Evolutionary conservation across 2,329 filamentous ascomycete species (phyloP).

Genomic region (Paecilomyces sp.): DNA sequence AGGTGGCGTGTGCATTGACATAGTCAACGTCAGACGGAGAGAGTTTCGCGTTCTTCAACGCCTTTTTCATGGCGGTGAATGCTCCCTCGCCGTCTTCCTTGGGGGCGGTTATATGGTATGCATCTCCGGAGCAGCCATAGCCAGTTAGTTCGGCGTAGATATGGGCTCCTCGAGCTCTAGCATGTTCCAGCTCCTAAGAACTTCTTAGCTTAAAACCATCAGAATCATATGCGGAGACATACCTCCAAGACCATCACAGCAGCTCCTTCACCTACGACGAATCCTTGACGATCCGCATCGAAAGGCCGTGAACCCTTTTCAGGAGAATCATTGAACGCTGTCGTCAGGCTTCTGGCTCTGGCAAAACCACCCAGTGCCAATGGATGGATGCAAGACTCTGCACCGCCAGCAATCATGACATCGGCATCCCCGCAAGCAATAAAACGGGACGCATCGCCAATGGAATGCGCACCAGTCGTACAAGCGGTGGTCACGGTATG

Average conservation of each 20-base stretch:
- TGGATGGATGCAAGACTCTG: slow-evolving; percentile 93
- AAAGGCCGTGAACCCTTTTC: slow-evolving; percentile 74
- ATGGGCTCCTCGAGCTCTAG: slow-evolving; percentile 64
- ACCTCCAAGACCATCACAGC: slow-evolving; percentile 79
- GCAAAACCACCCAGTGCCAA: slow-evolving; percentile 89
- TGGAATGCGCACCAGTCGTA: slow-evolving; percentile 89
- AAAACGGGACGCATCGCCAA: slow-evolving; percentile 89
- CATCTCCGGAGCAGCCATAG: slow-evolving; percentile 86
- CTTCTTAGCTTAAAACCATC: background rate
- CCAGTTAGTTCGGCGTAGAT: slow-evolving; percentile 88
- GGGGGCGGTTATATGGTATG: slow-evolving; percentile 89
- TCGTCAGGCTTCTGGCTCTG: slow-evolving; percentile 76
- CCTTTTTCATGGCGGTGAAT: slow-evolving; percentile 74
- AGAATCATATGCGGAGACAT: slow-evolving; percentile 10
- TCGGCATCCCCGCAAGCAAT: slow-evolving; percentile 87
- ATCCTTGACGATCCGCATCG: slow-evolving; percentile 70
- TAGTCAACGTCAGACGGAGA: slow-evolving; percentile 72
- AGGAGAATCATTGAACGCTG: slow-evolving; percentile 68
- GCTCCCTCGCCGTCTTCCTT: slow-evolving; percentile 76
- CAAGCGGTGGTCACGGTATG: slow-evolving; percentile 91
- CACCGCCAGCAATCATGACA: slow-evolving; percentile 92
- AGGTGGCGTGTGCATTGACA: slow-evolving; percentile 92
- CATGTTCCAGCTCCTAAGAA: slow-evolving; percentile 70
- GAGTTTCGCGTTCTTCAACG: slow-evolving; percentile 64
- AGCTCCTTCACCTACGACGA: slow-evolving; percentile 89